Base-by-base conservation (phyloP, 441 rosid species). In the Hypseocharis bilobata region DNA sequence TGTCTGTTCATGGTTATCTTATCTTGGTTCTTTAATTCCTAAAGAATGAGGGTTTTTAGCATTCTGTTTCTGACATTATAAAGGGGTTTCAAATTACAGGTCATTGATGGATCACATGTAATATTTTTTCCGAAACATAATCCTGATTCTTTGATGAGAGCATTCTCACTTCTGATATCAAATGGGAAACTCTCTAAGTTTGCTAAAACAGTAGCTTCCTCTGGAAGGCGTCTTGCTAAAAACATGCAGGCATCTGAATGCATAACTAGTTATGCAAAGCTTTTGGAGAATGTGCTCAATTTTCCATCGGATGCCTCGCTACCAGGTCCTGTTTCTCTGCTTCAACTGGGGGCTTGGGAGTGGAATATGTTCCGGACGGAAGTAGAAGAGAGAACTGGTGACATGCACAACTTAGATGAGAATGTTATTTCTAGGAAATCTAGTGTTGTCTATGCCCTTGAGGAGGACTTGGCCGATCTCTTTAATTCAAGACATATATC, bases 201-300 rank as follows among this genome's bases (percentile, higher is more conserved):
- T 74, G 89, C 95, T 72, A 79, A 74, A 66, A 76, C 86, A 59
- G 76, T 91, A 80, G 91, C 92, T 71, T 81, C 90, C 59, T 82
- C 94, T 72, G 99, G 92, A 76, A 85, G 83, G 69, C 74, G 79
- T 62, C 88, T 85, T 54, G 88, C 98, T 58, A 89, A 85, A 83
- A 84, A 82, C 77, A 72, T 91, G 79, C 79, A 86, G 75, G 97
- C 91, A 73, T 78, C 83, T 63, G 96, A 89, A 75, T 91, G 96
- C 74, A 58, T 86, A 70, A 81, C 83, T 56, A 81, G 82, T 70
- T 89, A 89, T 79, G 97, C 87, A 61, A 82, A 68, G 74, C 87
- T 91, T 76, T 70, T 94, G 78, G 96, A 91, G 82, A 94, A 83
- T 77, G 69, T 77, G 52, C 79, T 91, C 64, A 77, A 82, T 71